Evolutionary conservation across 2,329 filamentous ascomycete genomes (phyloP).

Genomic region (Rhytidhysteron rufulum): DNA sequence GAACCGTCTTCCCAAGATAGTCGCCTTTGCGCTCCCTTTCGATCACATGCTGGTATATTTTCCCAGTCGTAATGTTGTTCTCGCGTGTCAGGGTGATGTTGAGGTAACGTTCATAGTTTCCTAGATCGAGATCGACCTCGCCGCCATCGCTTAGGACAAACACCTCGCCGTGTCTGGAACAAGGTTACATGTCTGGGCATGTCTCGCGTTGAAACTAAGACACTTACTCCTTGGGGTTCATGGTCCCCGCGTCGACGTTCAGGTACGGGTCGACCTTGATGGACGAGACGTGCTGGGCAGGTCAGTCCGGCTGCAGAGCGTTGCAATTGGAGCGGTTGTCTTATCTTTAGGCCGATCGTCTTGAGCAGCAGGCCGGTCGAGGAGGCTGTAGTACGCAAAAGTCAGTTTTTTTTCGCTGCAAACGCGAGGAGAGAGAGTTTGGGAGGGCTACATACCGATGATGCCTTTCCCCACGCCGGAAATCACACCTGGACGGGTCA

Average conservation of each 20-base stretch:
- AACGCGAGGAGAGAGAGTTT: slow-evolving; percentile 5
- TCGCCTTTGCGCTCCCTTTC: slow-evolving; percentile 67
- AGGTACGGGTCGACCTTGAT: slow-evolving; percentile 73
- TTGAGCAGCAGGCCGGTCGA: slow-evolving; percentile 73
- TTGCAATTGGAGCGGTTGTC: slow-evolving; percentile 30
- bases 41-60: slow-evolving; percentile 89
- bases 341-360: slow-evolving; percentile 73
- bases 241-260: slow-evolving; percentile 71
- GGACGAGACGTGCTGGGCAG: slow-evolving; percentile 52
- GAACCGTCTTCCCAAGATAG: slow-evolving; percentile 84
- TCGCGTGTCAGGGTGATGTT: slow-evolving; percentile 77
- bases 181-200: slow-evolving; percentile 1
- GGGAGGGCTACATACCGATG: slow-evolving; percentile 48
- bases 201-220: slow-evolving; percentile 1
- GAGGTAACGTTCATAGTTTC: slow-evolving; percentile 78
- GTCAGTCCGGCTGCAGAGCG: slow-evolving; percentile 26
- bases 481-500: slow-evolving; percentile 45
- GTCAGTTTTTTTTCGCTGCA: slow-evolving; percentile 14
- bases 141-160: slow-evolving; percentile 84
- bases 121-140: slow-evolving; percentile 70
- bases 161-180: slow-evolving; percentile 72
- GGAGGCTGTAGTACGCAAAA: slow-evolving; percentile 52
- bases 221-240: slow-evolving; percentile 61
- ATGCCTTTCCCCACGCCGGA: slow-evolving; percentile 63
- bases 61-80: slow-evolving; percentile 96